Evolutionary conservation across 2,329 filamentous ascomycete genomes (phyloP).

Genomic region (Septoria petroselini): DNA sequence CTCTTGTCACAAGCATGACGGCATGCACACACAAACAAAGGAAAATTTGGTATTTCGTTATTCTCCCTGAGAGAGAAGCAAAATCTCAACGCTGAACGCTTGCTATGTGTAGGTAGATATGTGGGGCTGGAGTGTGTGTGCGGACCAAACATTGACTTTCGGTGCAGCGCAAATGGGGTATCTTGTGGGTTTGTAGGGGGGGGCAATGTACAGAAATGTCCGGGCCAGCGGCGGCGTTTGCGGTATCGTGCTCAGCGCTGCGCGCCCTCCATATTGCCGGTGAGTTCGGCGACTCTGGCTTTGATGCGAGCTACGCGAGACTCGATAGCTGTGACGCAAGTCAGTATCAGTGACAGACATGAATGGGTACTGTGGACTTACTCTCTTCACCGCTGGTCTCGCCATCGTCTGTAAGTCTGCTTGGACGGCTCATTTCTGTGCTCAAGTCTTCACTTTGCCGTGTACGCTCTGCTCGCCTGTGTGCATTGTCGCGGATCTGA

Average conservation of each 20-base stretch:
- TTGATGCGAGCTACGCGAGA: slow-evolving; percentile 96
- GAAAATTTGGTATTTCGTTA: too few relatives aligned
- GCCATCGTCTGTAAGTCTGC: slow-evolving; percentile 65
- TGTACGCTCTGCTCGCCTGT: slow-evolving; percentile 60
- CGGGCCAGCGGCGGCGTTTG: background rate
- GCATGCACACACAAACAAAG: background rate
- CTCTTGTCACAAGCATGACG: slow-evolving; percentile 3
- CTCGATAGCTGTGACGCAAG: slow-evolving; percentile 70
- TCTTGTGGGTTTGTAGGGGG: background rate
- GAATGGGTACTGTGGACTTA: slow-evolving; percentile 50
- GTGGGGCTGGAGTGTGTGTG: too few relatives aligned
- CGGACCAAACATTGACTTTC: too few relatives aligned
- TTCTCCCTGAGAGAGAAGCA: too few relatives aligned
- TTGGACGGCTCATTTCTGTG: slow-evolving; percentile 45
- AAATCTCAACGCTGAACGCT: too few relatives aligned
- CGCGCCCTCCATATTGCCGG: slow-evolving; percentile 43
- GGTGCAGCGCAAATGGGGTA: background rate
- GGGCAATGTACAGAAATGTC: background rate
- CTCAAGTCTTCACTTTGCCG: slow-evolving; percentile 59
- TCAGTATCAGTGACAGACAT: slow-evolving; percentile 11
- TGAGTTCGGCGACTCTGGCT: slow-evolving; percentile 90
- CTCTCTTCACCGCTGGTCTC: slow-evolving; percentile 95
- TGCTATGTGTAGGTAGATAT: too few relatives aligned
- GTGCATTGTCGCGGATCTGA: slow-evolving; percentile 91
- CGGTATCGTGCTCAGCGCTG: background rate